Conservation (phyloP, 805 yeast species). For the Scheffersomyces spartinae region DNA sequence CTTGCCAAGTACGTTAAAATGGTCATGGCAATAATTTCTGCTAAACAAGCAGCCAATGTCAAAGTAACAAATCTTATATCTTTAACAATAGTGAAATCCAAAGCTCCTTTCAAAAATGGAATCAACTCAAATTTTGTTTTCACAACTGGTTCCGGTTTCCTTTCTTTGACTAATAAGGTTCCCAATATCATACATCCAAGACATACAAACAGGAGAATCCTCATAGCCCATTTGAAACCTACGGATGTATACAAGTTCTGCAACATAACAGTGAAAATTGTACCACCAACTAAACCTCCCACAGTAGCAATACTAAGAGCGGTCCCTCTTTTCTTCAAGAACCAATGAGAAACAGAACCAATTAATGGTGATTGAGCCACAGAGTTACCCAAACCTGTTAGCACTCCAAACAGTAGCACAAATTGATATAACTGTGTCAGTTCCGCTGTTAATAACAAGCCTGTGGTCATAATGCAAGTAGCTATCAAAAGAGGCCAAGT, state of each 20-base stretch:
- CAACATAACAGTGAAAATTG: constrained; percentile 40
- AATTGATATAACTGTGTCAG: constrained; percentile 37
- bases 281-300: constrained; percentile 46
- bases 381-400: constrained; percentile 33
- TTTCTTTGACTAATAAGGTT: background rate
- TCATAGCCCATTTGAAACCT: constrained; percentile 44
- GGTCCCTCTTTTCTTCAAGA: constrained; percentile 27
- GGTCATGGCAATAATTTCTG: constrained; percentile 37
- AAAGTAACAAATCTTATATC: constrained; percentile 34
- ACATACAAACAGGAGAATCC: constrained; percentile 18
- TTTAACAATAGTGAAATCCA: constrained; percentile 24
- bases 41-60: constrained; percentile 29
- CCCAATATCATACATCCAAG: constrained; percentile 8
- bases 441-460: constrained; percentile 33
- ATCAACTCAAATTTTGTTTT: no score
- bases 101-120: background rate
- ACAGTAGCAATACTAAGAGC: constrained; percentile 36
- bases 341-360: constrained; percentile 35
- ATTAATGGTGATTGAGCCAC: constrained; percentile 33
- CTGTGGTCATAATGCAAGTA: constrained; percentile 20
- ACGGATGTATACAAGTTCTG: constrained; percentile 33
- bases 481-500: constrained; percentile 25
- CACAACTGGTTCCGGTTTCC: background rate
- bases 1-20: constrained; percentile 41
- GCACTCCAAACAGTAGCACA: constrained; percentile 39